Conservation (phyloP, 192 early-diverging fungal genomes). For the Rhizophagus sp. region DNA sequence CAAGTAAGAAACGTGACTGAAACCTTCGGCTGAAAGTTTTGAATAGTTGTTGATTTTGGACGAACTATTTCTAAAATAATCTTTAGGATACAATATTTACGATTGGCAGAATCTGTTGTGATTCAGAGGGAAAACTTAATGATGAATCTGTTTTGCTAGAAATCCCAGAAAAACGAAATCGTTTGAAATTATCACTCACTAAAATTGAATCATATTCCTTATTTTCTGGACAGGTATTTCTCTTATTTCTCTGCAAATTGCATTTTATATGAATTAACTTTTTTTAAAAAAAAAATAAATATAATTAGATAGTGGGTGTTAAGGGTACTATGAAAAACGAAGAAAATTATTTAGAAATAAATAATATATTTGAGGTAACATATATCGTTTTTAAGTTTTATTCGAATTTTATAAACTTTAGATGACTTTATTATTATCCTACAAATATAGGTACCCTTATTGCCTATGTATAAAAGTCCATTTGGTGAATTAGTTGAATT, state of each 20-base stretch:
- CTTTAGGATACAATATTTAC: slow-evolving; percentile 62
- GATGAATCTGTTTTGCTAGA: slow-evolving; percentile 77
- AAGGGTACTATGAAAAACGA: background rate
- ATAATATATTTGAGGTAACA: slow-evolving; percentile 19
- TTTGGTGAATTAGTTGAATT: background rate
- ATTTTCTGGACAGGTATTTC: slow-evolving; percentile 80
- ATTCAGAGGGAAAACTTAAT: slow-evolving; percentile 67
- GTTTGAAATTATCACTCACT: slow-evolving; percentile 66
- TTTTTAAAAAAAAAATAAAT: background rate
- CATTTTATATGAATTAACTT: background rate
- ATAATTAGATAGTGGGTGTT: slow-evolving; percentile 13
- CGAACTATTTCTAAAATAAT: slow-evolving; percentile 43
- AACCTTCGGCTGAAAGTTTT: background rate
- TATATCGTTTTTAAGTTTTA: no score
- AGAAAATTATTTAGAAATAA: slow-evolving; percentile 6
- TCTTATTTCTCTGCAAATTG: background rate
- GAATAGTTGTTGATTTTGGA: slow-evolving; percentile 3
- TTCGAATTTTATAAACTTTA: background rate
- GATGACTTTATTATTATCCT: no score
- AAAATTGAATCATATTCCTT: slow-evolving; percentile 63
- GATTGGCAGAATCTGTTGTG: slow-evolving; percentile 80
- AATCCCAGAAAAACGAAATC: slow-evolving; percentile 66
- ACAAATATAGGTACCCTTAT: background rate
- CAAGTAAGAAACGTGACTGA: background rate
- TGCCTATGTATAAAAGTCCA: background rate